Percentiles rank a stretch among this genome's conserved stretches.
phyloP scores from a whole-genome alignment of 192 early-diverging fungal species.

The Rhizoclosmatium globosum region DNA sequence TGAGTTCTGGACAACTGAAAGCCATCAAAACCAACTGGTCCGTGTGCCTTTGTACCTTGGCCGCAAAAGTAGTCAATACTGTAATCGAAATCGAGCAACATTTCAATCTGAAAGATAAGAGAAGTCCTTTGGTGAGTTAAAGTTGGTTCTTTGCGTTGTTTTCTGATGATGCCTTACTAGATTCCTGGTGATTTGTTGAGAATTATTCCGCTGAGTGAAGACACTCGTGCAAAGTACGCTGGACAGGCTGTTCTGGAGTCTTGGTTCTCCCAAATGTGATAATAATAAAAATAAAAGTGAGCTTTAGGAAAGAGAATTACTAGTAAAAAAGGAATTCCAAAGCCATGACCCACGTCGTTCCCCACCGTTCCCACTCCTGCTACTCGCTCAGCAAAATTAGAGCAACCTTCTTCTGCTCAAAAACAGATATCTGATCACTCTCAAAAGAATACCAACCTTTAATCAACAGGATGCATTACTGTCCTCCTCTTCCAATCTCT shows the following conservation, averaged over 20 bases:
- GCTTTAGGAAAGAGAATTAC: too few species aligned
- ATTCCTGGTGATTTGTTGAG: constrained; percentile 17
- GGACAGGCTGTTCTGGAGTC: neutral
- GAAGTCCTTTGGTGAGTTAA: neutral
- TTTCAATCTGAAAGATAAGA: neutral
- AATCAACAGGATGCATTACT: constrained; percentile 59
- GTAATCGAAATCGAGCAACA: neutral
- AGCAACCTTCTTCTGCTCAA: too few species aligned
- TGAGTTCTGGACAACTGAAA: neutral
- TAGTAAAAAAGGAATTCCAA: too few species aligned
- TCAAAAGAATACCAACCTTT: too few species aligned
- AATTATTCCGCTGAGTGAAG: constrained; percentile 20
- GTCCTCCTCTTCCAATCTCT: constrained; percentile 72
- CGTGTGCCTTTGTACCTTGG: neutral
- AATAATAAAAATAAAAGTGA: neutral
- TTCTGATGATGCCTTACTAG: neutral
- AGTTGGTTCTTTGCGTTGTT: neutral
- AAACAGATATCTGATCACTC: too few species aligned
- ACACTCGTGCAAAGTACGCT: constrained; percentile 31
- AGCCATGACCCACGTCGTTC: too few species aligned
- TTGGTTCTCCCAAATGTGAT: neutral
- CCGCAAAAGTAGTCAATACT: constrained; percentile 1
- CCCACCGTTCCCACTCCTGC: too few species aligned
- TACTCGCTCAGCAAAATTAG: too few species aligned
- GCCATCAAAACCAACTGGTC: constrained; percentile 2